Base-by-base conservation (phyloP, 202 grass and related monocot genomes). In the Alloteropsis angusta region DNA sequence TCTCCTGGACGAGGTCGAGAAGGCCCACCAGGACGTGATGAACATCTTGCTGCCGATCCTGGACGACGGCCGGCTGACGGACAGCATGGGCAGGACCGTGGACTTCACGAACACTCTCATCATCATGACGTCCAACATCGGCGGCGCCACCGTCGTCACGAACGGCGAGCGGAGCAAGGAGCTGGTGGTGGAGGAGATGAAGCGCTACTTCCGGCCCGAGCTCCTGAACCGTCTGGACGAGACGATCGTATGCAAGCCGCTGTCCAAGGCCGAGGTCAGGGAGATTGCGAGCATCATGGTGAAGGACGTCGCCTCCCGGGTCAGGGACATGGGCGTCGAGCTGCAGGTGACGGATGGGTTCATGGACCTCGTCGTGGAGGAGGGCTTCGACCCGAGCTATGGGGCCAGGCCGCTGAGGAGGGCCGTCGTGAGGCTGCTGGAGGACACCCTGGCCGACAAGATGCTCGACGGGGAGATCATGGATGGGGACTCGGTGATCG, bases 51-150 rank as follows among this genome's bases (percentile, higher is more conserved):
- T 94, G 13, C 88, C 91, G 75, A 72, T 91, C 17, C 42, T 91
- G n/a, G 92, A 89, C 60, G 92, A 91, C 47, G 92, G 82, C 4
- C 61, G 87, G 56, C 82, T 93, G 9, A 90, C 91, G 0, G 92
- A 91, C 68, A 69, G 83, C 32, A 85, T 83, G 74, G 92, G 92
- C 0, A 18, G 92, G 68, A 91, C 80, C 0, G 86, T 94, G 22
- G 88, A 91, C 65, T 94, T 94, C 77, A 88, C 75, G 18, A 87
- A 94, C 62, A 84, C 88, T 37, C 73, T 94, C 32, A 55, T 94
- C 66, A 85, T 94, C 58, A 89, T 94, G 88, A 91, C 82, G n/a
- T 91, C 89, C 32, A 91, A 96, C 74, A 85, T 96, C 5, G 93
- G 89, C 30, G 85, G 82, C 80, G 62, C 76, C 60, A 78, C 86